Base-by-base conservation (phyloP, 176 grass and related monocot species). In the Stipa capillata region DNA sequence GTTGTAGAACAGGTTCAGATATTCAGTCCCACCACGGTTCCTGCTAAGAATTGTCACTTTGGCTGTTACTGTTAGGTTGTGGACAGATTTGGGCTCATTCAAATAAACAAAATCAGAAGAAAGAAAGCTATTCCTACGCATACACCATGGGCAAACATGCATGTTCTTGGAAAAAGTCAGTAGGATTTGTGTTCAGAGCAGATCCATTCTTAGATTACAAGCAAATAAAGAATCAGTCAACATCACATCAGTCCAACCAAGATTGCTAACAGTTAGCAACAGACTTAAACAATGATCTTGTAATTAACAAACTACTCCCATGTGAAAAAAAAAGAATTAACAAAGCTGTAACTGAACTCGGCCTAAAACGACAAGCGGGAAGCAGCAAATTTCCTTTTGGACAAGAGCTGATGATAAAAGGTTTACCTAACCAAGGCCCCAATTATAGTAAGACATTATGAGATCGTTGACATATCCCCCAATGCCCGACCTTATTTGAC, bases 391-490 rank as follows among this genome's bases (percentile, higher is more conserved):
- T 54, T 51, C 60, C 24, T 68, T 12, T 37, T 54, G 44, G 82
- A 81, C 29, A 84, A 50, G 53, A 76, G 18, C 12, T 81, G 82
- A 63, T 41, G 63, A 69, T 63, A 11, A 52, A 78, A 69, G 81
- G 21, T 84, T 65, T 58, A 54, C 43, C 55, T 25, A 85, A 69
- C 79, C 77, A 20, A 79, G 50, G 12, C 12, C 11, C 12, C 58
- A 4, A 68, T 23, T 58, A 76, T 55, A 62, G 62, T 21, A 76
- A 45, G 15, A 44, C 39, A 48, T 39, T 62, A 45, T 3, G 71
- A 81, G 85, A 81, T 76, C 48, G 80, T 65, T 87, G 79, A 77
- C 43, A 69, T 8, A 83, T 81, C 44, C 8, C 12, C 28, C 4
- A 81, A 52, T 63, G 36, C 45, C 73, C 53, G 57, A 44, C 48